Evolutionary conservation across 73 alveolate genomes (phyloP), one percentile per base, ranked within the genome.

Genomic region (Effrenium voratum): DNA sequence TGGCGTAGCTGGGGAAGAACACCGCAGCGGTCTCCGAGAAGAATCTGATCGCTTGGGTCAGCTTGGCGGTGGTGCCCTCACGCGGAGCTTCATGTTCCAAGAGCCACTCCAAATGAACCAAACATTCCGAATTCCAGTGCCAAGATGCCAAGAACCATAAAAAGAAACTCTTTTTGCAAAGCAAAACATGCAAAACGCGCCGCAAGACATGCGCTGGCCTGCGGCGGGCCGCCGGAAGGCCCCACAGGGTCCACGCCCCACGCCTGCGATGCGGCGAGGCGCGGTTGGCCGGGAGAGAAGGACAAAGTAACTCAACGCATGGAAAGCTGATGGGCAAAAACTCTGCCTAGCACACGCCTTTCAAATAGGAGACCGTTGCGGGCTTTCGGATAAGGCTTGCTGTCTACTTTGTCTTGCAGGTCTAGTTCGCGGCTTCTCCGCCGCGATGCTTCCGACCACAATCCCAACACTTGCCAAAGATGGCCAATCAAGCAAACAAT

Each of bases 1-100:
- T 66, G 6, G 90, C 81, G 66, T 59, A 87, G 22, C 66, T 30
- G 6, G 95, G 95, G 19, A 60, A 87, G 28, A 87, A 59, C 47
- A 36, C 70, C 3, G 66, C 59, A 63, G 84, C 95, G 22, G 96
- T 88, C 73, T 88, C 86, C 41, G 96, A 63, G 72, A 88, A 88
- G 82, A 88, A 88, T 19, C 66, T 66, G 47, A 88, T 68, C 15
- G 75, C 96, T 4, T 50, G 60, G 77, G 55, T 63, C 19, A 88
- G 96, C 96, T 88, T 45, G 38, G 75, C 38, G 13, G 70, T 13
- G 13, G 70, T 13, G 70, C 70, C 70, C 70, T 15, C n/a, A n/a
- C n/a, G 24, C 24, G 70, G 70, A 55, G 32, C 13, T 55, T 55
- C 32, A 15, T 55, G 70, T 55, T 13, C 32, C 32, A 55, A 55